Percentiles rank a stretch among this genome's conserved stretches.
Evolutionary conservation across 345 rosid genomes (phyloP).

Genomic region (Tarenaya hassleriana): DNA sequence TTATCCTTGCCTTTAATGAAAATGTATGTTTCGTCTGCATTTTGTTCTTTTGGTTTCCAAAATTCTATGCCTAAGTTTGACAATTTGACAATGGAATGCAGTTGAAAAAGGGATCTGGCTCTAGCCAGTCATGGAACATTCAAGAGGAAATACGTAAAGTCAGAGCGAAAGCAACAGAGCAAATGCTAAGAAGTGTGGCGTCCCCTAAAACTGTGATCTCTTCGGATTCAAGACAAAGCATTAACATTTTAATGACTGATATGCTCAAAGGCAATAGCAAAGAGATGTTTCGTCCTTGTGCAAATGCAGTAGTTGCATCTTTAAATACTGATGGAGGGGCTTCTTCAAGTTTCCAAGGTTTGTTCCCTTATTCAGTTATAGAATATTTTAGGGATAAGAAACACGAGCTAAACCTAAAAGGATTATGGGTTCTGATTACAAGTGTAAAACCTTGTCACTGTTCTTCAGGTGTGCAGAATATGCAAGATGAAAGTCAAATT

Average conservation of each 20-base stretch:
- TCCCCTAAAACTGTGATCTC: conserved; percentile 41
- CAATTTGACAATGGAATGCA: conserved; percentile 35
- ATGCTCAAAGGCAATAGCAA: neutral
- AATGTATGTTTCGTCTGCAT: no score
- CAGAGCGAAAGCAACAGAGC: conserved; percentile 83
- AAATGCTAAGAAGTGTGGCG: conserved; percentile 47
- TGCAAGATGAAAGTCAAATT: conserved; percentile 19
- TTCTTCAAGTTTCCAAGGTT: conserved; percentile 27
- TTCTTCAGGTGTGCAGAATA: conserved; percentile 23
- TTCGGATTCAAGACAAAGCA: conserved; percentile 32
- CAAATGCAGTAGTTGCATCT: conserved; percentile 33
- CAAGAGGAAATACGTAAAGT: conserved; percentile 81
- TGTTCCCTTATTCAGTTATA: conserved; percentile 9
- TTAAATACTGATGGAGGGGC: conserved; percentile 28
- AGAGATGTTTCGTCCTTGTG: conserved; percentile 8
- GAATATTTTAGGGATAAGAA: conserved; percentile 12
- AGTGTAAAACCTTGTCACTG: conserved; percentile 4
- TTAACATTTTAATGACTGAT: conserved; percentile 17
- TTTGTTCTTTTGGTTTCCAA: conserved; percentile 2
- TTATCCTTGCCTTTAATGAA: no score
- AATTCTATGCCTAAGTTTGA: neutral
- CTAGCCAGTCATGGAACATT: conserved; percentile 69
- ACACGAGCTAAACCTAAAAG: conserved; percentile 13
- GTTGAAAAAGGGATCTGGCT: conserved; percentile 46
- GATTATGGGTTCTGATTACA: conserved; percentile 12